A percentile compares a stretch with the other conserved stretches of the same genome.
Conservation (phyloP, 169 alveolate genomes). For the Blepharisma undulans region DNA sequence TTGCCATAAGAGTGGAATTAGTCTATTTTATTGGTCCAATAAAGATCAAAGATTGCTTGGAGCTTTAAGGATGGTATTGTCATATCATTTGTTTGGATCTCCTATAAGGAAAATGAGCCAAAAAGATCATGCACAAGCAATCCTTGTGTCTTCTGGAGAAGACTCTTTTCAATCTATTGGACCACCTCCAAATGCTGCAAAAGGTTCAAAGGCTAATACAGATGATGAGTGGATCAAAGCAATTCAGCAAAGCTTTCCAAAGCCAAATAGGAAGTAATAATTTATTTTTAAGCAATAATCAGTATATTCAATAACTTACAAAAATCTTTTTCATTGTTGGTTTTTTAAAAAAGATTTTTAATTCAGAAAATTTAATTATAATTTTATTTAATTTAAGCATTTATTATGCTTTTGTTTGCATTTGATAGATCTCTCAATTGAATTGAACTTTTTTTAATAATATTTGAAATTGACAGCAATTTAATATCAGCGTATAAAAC, state of each 20-base stretch:
- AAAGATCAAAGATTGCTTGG: constrained; percentile 3
- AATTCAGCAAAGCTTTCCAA: not conserved
- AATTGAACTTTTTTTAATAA: no score
- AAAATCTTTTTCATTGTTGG: no score
- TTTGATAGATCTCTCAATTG: not conserved
- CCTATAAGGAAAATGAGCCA: not conserved
- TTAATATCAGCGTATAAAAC: not conserved
- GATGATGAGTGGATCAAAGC: constrained; percentile 14
- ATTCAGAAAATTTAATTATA: not conserved
- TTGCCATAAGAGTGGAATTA: constrained; percentile 15
- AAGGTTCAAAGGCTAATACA: not conserved
- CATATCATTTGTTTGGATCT: constrained; percentile 33
- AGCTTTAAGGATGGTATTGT: not conserved
- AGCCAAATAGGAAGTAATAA: not conserved
- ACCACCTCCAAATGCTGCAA: constrained; percentile 20
- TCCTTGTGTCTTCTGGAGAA: not conserved
- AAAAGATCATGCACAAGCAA: constrained; percentile 35
- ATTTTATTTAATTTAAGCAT: not conserved
- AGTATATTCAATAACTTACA: no score
- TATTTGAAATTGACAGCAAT: not conserved
- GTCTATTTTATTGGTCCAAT: not conserved
- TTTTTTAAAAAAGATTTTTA: no score
- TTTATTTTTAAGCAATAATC: not conserved
- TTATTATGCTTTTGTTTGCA: no score
- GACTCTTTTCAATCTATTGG: constrained; percentile 36